Evolutionary conservation across 306 rosid species (phyloP), one percentile per base, ranked within the genome.

Genomic region (Pterocarpus santalinus): DNA sequence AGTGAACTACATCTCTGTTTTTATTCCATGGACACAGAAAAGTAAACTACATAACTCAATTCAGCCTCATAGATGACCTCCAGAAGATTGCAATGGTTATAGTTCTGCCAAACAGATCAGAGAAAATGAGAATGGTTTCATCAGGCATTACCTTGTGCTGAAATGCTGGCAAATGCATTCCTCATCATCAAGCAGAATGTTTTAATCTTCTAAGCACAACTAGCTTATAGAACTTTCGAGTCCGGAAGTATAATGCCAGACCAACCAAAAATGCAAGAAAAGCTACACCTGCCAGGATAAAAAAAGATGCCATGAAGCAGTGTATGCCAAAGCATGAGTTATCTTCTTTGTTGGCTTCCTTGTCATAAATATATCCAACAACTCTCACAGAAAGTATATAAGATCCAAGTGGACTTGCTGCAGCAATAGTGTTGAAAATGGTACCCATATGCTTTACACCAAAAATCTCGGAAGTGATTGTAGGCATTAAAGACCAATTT

Each of bases 401-500:
- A 53, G 99, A 95, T 33, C 99, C 98, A 82, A 93, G 56, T 0
- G 96, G 99, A 57, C 94, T 89, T 28, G 98, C 91, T 61, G 90
- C 90, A 77, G 93, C 89, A 57, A 93, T 88, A 39, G 98, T 67
- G 82, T 95, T 93, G 90, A 89, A 93, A 80, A 93, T 95, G 30
- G 99, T 93, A 10, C 98, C 98, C 94, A 93, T 86, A 63, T 95
- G 97, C 82, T 67, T 80, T 2, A 93, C 86, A 11, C 99, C 99
- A 86, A 91, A 91, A 47, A 93, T 85, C 66, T 95, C 99, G 10
- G 93, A 88, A 66, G 94, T 89, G 76, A 95, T 88, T 58, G 94
- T 90, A 44, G 98, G 99, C 98, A 93, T 93, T 52, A 95, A 84
- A n/a, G 95, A 90, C 99, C 97, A 95, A 49, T 95, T 83, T 51